A percentile compares a stretch with the other conserved stretches of the same genome.
Evolutionary conservation across 2,329 filamentous ascomycete genomes (phyloP).

Genomic region (Ceratocystis destructans): DNA sequence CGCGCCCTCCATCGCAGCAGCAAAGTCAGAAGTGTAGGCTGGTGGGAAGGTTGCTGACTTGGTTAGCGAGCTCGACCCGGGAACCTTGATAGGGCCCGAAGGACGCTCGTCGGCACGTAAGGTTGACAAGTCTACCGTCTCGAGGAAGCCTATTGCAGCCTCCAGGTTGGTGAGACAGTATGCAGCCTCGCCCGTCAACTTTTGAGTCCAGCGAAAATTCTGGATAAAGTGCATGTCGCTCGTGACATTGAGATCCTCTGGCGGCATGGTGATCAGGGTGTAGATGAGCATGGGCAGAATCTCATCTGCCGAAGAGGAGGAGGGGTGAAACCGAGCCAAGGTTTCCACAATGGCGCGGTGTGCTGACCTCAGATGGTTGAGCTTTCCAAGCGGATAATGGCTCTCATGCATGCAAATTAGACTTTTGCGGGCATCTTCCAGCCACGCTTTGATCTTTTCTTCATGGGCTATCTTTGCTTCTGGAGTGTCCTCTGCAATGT

Average conservation of each 20-base stretch:
- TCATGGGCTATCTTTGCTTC: constrained; percentile 42
- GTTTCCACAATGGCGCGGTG: constrained; percentile 95
- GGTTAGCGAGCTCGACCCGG: constrained; percentile 36
- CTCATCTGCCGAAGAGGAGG: constrained; percentile 83
- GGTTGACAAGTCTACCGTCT: constrained; percentile 87
- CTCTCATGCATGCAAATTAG: constrained; percentile 74
- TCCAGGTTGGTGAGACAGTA: constrained; percentile 96
- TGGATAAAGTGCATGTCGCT: constrained; percentile 95
- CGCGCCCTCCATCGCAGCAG: constrained; percentile 24
- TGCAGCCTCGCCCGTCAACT: constrained; percentile 83
- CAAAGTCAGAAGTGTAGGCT: constrained; percentile 33
- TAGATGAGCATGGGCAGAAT: constrained; percentile 96
- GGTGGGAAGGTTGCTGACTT: constrained; percentile 42
- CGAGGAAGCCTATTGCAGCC: constrained; percentile 83
- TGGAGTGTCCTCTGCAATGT: constrained; percentile 34
- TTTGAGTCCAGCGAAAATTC: constrained; percentile 70
- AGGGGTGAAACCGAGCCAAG: constrained; percentile 47
- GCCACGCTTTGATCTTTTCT: constrained; percentile 56
- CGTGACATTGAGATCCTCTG: constrained; percentile 73
- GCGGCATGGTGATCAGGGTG: constrained; percentile 78
- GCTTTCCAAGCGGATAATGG: constrained; percentile 77
- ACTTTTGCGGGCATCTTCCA: constrained; percentile 53
- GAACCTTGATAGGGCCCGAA: constrained; percentile 49
- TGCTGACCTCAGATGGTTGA: constrained; percentile 73
- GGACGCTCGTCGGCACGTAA: constrained; percentile 66